phyloP scores from a whole-genome alignment of 2,329 filamentous ascomycete genomes.

The Ophiostoma tasmaniense region DNA sequence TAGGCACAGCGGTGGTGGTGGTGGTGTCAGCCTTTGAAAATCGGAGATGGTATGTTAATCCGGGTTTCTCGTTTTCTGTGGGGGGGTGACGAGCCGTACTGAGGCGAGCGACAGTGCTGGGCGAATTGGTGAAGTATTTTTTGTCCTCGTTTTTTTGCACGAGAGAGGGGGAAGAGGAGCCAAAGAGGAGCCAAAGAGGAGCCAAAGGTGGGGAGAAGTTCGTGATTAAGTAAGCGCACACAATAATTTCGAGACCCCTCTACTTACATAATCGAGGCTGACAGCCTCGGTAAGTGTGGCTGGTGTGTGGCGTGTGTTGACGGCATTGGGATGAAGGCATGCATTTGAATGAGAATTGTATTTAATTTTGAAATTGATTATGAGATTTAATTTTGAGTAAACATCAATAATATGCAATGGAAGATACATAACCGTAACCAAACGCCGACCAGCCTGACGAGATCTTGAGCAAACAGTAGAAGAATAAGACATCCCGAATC shows the following conservation, averaged over 20 bases:
- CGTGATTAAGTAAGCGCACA: slow-evolving; percentile 11
- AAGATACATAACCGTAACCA: neutral
- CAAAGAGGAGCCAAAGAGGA: slow-evolving; percentile 4
- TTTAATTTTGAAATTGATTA: neutral
- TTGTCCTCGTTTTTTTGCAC: slow-evolving; percentile 14
- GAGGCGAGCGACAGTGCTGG: neutral
- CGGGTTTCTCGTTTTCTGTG: slow-evolving; percentile 5
- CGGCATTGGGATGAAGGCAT: neutral
- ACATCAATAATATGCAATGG: neutral
- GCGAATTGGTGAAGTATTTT: slow-evolving; percentile 11
- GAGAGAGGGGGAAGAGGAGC: slow-evolving; percentile 6
- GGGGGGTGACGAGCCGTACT: slow-evolving; percentile 4
- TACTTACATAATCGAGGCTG: slow-evolving; percentile 4
- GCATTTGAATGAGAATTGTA: neutral
- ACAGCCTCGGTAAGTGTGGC: neutral
- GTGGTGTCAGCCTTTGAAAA: slow-evolving; percentile 11
- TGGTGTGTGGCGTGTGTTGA: neutral
- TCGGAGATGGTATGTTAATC: slow-evolving; percentile 16
- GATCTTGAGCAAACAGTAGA: neutral
- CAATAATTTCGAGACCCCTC: slow-evolving; percentile 16
- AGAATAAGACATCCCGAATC: slow-evolving; percentile 1
- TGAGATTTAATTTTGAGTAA: neutral
- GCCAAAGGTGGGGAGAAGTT: neutral
- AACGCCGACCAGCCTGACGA: slow-evolving; percentile 10
- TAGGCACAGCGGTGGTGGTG: slow-evolving; percentile 5